Conservation (phyloP, 2,329 filamentous ascomycete species). For the Neonectria faginata region DNA sequence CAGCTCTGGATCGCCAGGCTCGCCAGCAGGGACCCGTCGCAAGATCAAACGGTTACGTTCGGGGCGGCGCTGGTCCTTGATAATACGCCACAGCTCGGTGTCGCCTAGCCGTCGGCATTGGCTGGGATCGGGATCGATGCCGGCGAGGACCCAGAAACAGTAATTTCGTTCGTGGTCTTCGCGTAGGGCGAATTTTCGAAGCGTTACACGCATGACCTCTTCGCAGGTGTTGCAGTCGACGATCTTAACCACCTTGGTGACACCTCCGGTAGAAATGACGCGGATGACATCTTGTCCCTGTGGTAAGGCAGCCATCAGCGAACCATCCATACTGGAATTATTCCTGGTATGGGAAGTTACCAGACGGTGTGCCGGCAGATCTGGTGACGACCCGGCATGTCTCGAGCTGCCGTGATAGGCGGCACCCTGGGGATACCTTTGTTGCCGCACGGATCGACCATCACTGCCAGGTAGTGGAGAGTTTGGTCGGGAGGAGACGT, state of each 20-base stretch:
- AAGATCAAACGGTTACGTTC: constrained; percentile 93
- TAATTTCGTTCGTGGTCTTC: constrained; percentile 95
- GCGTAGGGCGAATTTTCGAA: constrained; percentile 87
- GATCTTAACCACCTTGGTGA: constrained; percentile 94
- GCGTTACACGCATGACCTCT: constrained; percentile 89
- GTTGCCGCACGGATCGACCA: constrained; percentile 60
- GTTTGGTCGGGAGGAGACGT: constrained; percentile 73
- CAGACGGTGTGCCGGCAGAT: constrained; percentile 71
- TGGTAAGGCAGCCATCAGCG: constrained; percentile 87
- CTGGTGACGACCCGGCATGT: constrained; percentile 71
- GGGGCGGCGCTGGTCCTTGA: constrained; percentile 84
- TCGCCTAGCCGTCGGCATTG: constrained; percentile 87
- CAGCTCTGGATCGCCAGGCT: constrained; percentile 88
- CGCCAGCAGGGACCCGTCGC: constrained; percentile 89
- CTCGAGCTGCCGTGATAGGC: constrained; percentile 62
- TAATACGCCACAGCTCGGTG: constrained; percentile 89
- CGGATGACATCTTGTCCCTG: constrained; percentile 89
- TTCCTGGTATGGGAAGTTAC: constrained; percentile 79
- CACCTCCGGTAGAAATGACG: constrained; percentile 91
- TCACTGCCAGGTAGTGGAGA: constrained; percentile 72
- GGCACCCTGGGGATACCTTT: constrained; percentile 69
- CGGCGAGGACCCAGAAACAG: constrained; percentile 94
- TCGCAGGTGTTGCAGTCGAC: constrained; percentile 91
- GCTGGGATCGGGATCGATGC: constrained; percentile 82
- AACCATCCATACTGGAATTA: constrained; percentile 85